Conservation (phyloP, 306 rosid genomes). For the Neltuma alba region DNA sequence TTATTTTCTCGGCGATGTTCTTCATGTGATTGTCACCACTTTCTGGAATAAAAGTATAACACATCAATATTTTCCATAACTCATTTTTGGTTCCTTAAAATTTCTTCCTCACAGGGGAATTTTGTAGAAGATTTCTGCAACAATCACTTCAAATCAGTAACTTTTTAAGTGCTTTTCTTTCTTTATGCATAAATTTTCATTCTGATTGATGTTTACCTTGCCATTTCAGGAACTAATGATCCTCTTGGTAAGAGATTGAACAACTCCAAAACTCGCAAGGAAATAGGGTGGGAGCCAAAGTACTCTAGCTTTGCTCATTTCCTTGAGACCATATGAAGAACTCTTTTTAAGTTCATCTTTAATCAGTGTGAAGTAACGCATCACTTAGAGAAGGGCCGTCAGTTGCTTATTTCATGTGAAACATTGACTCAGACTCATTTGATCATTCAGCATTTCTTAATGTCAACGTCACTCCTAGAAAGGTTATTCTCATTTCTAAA, state of each 20-base stretch:
- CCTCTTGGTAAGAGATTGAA: conserved; percentile 88
- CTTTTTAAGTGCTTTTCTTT: not conserved
- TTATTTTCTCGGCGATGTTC: not conserved
- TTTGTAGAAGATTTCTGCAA: not conserved
- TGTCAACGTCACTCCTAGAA: not conserved
- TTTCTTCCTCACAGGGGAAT: not conserved
- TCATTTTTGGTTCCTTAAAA: not conserved
- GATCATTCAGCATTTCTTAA: not conserved
- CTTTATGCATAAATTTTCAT: not conserved
- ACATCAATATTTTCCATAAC: not conserved
- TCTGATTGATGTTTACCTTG: conserved; percentile 1
- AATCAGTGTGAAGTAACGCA: not conserved
- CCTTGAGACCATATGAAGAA: conserved; percentile 53
- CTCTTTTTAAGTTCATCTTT: conserved; percentile 4
- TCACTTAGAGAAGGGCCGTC: conserved; percentile 1
- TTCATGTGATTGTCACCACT: not conserved
- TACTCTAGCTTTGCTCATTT: conserved; percentile 75
- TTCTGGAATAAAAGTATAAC: not conserved
- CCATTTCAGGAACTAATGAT: conserved; percentile 65
- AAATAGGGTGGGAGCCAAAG: conserved; percentile 88
- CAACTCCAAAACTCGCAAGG: conserved; percentile 76
- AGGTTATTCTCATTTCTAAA: not conserved
- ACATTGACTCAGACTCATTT: not conserved
- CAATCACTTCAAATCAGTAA: not conserved
- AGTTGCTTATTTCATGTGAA: conserved; percentile 4